These are phyloP conservation scores for Sindora glabra DNA, from an alignment of 306 rosid genomes.

Conservation along the genomic window DNA sequence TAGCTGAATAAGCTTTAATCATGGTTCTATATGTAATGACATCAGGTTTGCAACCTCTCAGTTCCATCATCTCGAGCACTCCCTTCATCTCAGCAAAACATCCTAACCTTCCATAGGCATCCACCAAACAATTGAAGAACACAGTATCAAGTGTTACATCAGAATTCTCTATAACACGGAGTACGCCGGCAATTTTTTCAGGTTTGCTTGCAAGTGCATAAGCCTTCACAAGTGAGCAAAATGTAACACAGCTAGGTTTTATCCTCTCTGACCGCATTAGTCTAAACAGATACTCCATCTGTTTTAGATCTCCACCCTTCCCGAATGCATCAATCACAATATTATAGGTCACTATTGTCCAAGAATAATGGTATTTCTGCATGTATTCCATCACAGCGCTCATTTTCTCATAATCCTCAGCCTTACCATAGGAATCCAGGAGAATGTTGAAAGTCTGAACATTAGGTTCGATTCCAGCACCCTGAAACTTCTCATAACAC, in stretches of 20 bases:
- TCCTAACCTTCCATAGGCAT: slow-evolving; percentile 70
- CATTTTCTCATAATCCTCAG: slow-evolving; percentile 56
- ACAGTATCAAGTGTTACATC: slow-evolving; percentile 60
- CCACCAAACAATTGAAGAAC: slow-evolving; percentile 83
- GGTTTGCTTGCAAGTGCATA: slow-evolving; percentile 68
- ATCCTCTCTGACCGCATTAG: slow-evolving; percentile 87
- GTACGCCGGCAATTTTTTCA: slow-evolving; percentile 57
- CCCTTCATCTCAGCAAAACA: slow-evolving; percentile 70
- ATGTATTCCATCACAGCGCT: slow-evolving; percentile 91
- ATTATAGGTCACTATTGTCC: slow-evolving; percentile 86
- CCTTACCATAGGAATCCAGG: slow-evolving; percentile 77
- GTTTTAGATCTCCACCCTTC: slow-evolving; percentile 82
- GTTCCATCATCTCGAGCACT: slow-evolving; percentile 72
- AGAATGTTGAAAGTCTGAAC: slow-evolving; percentile 84
- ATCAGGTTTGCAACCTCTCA: slow-evolving; percentile 72
- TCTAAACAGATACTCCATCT: slow-evolving; percentile 86
- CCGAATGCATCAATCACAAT: slow-evolving; percentile 91
- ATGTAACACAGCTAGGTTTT: slow-evolving; percentile 86
- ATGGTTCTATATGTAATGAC: slow-evolving; percentile 76
- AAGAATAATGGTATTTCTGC: slow-evolving; percentile 86
- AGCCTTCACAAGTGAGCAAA: slow-evolving; percentile 82
- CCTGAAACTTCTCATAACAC: slow-evolving; percentile 79
- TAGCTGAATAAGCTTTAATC: slow-evolving; percentile 71
- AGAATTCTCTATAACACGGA: slow-evolving; percentile 69
- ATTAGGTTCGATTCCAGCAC: slow-evolving; percentile 79